Evolutionary conservation across 2,329 filamentous ascomycete species (phyloP), one percentile per base, ranked within the genome.

Genomic region (Coniochaeta sp.): DNA sequence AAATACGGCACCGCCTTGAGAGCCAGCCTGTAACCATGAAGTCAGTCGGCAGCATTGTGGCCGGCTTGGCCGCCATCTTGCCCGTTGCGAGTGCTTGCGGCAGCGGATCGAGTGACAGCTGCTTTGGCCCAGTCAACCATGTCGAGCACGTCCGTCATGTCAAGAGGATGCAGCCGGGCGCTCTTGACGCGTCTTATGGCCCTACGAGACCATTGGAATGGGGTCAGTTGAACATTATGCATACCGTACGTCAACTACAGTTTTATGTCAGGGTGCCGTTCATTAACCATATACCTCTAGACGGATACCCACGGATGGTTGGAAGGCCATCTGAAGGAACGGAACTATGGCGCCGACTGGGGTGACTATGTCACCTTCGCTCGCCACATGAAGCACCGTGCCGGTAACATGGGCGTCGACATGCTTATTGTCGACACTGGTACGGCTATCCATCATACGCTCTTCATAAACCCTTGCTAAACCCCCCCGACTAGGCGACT

Each of bases 271-370:
- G 5, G 4, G 14, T 18, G 9, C 8, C 24, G 3, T 14, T 42
- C 7, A 30, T 51, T 56, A 26, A 55, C 51, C 16, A 46, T 16
- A 4, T n/a, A 9, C 6, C 16, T 13, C 5, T 26, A 70, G 69
- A 82, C 79, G 3, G 80, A 84, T 55, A 82, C 78, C 0, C 79
- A 83, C 60, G 79, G 79, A 18, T 82, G 81, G 81, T 69, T 83
- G 16, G 76, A 79, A 58, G 78, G 79, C 3, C 78, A 83, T 60
- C 62, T 84, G 55, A 82, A 83, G 57, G 78, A 85, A 65, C 69
- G 73, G 58, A 83, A 82, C 59, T 85, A 83, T 55, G 80, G 81
- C 35, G 82, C 81, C 2, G 82, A 86, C 60, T 85, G 81, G 79
- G 82, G 82, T 22, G 82, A 86, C 62, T 84, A 78, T 63, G 79